phyloP scores from a whole-genome alignment of 2,329 filamentous ascomycete species.

The Aspergillus fijiensis region DNA sequence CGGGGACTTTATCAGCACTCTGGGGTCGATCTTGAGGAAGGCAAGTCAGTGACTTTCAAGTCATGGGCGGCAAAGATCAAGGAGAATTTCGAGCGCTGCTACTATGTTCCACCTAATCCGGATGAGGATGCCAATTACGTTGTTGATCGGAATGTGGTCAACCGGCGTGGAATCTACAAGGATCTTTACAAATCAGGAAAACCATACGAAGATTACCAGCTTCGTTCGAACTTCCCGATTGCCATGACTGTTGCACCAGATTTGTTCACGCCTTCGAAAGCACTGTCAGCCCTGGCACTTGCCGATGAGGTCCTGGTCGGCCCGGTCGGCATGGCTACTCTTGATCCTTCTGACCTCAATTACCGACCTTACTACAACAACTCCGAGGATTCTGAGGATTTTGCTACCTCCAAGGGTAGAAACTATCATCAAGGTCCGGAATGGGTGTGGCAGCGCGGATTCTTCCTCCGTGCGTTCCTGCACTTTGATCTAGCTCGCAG shows the following conservation, averaged over 20 bases:
- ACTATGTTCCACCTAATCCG: constrained; percentile 73
- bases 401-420: constrained; percentile 86
- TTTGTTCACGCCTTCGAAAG: constrained; percentile 77
- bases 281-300: constrained; percentile 73
- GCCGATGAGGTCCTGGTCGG: constrained; percentile 79
- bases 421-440: constrained; percentile 99
- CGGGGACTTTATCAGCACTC: constrained; percentile 70
- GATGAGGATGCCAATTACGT: constrained; percentile 75
- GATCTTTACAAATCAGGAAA: constrained; percentile 92
- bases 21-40: constrained; percentile 67
- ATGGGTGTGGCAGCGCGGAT: constrained; percentile 97
- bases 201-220: constrained; percentile 95
- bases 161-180: constrained; percentile 96
- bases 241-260: constrained; percentile 92
- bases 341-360: constrained; percentile 88
- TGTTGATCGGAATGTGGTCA: constrained; percentile 74
- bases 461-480: constrained; percentile 86
- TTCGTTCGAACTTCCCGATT: constrained; percentile 90
- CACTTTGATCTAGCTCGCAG: constrained; percentile 82
- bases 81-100: constrained; percentile 85
- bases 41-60: constrained; percentile 64
- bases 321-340: constrained; percentile 90
- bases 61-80: constrained; percentile 81
- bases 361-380: constrained; percentile 96
- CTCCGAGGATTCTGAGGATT: constrained; percentile 87